Evolutionary conservation across 345 rosid genomes (phyloP).

Genomic region (Boechera stricta): DNA sequence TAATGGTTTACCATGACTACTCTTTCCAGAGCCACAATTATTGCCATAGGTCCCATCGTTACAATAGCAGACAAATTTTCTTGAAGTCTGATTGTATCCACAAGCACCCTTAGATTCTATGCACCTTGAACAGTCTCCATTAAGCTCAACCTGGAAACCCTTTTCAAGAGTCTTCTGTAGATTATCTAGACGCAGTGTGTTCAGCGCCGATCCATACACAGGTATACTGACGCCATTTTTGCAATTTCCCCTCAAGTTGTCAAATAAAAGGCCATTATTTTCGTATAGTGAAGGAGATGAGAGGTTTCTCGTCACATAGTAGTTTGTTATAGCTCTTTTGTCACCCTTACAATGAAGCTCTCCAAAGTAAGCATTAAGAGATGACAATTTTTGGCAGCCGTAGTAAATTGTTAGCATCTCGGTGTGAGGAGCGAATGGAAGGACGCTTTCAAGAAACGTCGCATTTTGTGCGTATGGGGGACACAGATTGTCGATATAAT

Average conservation of each 20-base stretch:
- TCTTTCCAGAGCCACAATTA: slow-evolving; percentile 7
- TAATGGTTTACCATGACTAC: neutral
- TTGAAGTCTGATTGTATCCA: slow-evolving; percentile 27
- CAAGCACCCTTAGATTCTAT: slow-evolving; percentile 39
- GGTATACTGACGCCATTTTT: slow-evolving; percentile 12
- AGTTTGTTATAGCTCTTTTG: neutral
- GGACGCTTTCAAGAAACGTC: neutral
- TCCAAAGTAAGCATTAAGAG: neutral
- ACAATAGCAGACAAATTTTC: slow-evolving; percentile 42
- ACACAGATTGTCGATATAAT: slow-evolving; percentile 40
- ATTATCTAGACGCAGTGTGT: neutral
- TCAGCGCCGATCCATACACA: neutral
- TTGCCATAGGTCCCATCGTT: neutral
- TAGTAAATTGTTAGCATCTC: slow-evolving; percentile 42
- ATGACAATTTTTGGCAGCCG: slow-evolving; percentile 16
- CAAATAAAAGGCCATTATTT: no score
- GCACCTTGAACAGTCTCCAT: slow-evolving; percentile 32
- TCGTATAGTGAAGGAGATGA: neutral
- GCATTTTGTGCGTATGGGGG: slow-evolving; percentile 17
- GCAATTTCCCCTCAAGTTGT: slow-evolving; percentile 14
- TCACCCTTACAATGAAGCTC: neutral
- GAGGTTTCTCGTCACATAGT: slow-evolving; percentile 4
- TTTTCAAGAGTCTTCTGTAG: slow-evolving; percentile 11
- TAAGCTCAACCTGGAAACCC: slow-evolving; percentile 42
- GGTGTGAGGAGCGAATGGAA: neutral